These are phyloP conservation scores for Penicillium odoratum DNA, from an alignment of 495 filamentous ascomycete genomes.

Conservation along the genomic window DNA sequence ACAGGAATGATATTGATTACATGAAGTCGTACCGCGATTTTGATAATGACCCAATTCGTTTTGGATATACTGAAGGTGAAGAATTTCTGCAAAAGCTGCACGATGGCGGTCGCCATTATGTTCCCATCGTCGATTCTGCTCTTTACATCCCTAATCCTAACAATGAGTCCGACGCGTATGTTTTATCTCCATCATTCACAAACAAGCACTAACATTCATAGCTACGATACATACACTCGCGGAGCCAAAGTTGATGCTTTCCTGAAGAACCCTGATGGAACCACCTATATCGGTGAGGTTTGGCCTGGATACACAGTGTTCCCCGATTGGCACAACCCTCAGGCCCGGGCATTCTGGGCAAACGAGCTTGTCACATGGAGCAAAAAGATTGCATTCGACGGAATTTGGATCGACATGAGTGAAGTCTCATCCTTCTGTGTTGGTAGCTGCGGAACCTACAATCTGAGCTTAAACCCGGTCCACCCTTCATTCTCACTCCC, in stretches of 20 bases:
- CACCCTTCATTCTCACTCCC: slow-evolving; percentile 68
- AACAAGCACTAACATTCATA: slow-evolving; percentile 14
- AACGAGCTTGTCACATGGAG: slow-evolving; percentile 63
- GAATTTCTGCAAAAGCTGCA: slow-evolving; percentile 67
- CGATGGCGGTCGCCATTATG: slow-evolving; percentile 66
- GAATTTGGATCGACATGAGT: slow-evolving; percentile 65
- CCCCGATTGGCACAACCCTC: slow-evolving; percentile 59
- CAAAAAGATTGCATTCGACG: slow-evolving; percentile 57
- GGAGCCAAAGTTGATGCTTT: slow-evolving; percentile 64
- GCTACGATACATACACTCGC: slow-evolving; percentile 65
- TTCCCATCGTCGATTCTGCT: slow-evolving; percentile 84
- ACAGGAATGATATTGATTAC: slow-evolving; percentile 59
- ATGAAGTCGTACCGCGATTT: slow-evolving; percentile 62
- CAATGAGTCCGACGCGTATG: slow-evolving; percentile 66
- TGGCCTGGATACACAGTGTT: slow-evolving; percentile 69
- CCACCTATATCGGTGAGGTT: slow-evolving; percentile 61
- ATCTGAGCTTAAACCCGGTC: slow-evolving; percentile 67
- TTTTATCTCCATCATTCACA: neutral
- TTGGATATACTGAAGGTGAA: slow-evolving; percentile 49
- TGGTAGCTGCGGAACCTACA: slow-evolving; percentile 70
- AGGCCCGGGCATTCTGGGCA: slow-evolving; percentile 68
- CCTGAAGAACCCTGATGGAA: slow-evolving; percentile 62
- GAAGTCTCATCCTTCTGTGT: slow-evolving; percentile 80
- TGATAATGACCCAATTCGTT: slow-evolving; percentile 53
- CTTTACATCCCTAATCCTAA: slow-evolving; percentile 75